Conservation (phyloP, 192 early-diverging fungal species). For the Gryganskiella cystojenkinii region DNA sequence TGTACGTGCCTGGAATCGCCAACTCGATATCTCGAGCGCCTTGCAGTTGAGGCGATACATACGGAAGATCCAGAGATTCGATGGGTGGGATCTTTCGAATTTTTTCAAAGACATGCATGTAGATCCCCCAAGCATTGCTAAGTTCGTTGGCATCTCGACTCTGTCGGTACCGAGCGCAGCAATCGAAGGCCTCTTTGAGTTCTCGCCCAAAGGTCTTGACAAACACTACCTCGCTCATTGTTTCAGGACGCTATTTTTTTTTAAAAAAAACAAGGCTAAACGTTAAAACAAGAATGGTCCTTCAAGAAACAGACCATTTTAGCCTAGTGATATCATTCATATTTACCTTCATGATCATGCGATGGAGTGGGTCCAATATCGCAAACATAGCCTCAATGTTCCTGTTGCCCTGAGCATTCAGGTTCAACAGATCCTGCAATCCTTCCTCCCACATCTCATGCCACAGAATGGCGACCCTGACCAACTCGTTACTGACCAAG, state of each 20-base stretch:
- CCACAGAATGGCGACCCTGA: slow-evolving; percentile 94
- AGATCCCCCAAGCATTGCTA: slow-evolving; percentile 94
- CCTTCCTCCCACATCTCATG: slow-evolving; percentile 98
- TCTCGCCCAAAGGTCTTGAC: slow-evolving; percentile 89
- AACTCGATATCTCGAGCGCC: slow-evolving; percentile 87
- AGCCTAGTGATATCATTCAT: neutral
- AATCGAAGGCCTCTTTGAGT: slow-evolving; percentile 85
- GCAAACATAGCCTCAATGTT: slow-evolving; percentile 88
- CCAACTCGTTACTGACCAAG: slow-evolving; percentile 94
- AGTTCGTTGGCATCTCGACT: slow-evolving; percentile 81
- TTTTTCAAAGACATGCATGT: slow-evolving; percentile 60
- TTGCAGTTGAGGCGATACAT: slow-evolving; percentile 89
- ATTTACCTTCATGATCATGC: slow-evolving; percentile 34
- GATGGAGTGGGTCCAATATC: slow-evolving; percentile 69
- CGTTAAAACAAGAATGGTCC: neutral
- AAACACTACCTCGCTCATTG: slow-evolving; percentile 88
- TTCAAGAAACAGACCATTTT: neutral
- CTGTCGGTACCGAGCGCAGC: slow-evolving; percentile 78
- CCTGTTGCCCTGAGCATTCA: slow-evolving; percentile 73
- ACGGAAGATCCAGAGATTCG: slow-evolving; percentile 86
- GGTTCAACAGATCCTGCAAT: slow-evolving; percentile 82
- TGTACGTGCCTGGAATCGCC: slow-evolving; percentile 90
- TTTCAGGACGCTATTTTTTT: slow-evolving; percentile 78
- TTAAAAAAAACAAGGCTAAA: neutral
- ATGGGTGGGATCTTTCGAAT: slow-evolving; percentile 47